Evolutionary conservation across 768 basidiomycete species (phyloP).

Genomic region (Asterophora lycoperdoides): DNA sequence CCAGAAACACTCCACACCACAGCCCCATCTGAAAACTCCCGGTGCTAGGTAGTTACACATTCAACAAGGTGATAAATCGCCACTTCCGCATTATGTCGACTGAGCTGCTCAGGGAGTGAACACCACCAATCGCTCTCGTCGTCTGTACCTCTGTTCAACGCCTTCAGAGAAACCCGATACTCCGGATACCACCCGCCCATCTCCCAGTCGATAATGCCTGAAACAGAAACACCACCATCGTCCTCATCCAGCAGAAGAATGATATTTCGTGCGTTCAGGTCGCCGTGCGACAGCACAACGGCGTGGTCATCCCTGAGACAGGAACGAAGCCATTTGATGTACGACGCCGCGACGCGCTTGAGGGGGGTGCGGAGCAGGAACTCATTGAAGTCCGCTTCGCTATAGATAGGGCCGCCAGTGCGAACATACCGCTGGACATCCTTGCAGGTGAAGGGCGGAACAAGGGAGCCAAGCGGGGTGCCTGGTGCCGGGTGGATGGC

Average conservation of each 20-base stretch:
- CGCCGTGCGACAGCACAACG: slow-evolving; percentile 32
- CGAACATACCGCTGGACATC: not conserved
- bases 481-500: not conserved
- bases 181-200: slow-evolving; percentile 26
- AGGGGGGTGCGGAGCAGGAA: slow-evolving; percentile 1
- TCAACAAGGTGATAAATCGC: too few species aligned
- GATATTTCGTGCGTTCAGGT: slow-evolving; percentile 36
- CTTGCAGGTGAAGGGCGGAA: not conserved
- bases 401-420: slow-evolving; percentile 4
- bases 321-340: not conserved
- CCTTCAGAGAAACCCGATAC: slow-evolving; percentile 29
- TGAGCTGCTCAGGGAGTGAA: too few species aligned
- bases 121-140: slow-evolving; percentile 1
- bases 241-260: slow-evolving; percentile 21
- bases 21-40: too few species aligned
- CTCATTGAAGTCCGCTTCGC: slow-evolving; percentile 10
- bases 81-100: too few species aligned
- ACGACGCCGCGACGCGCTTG: not conserved
- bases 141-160: slow-evolving; percentile 9
- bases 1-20: too few species aligned
- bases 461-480: not conserved
- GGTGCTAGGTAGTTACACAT: too few species aligned
- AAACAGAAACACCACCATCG: slow-evolving; percentile 15
- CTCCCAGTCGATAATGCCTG: slow-evolving; percentile 30
- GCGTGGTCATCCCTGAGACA: slow-evolving; percentile 10